Percentiles rank a stretch among this genome's conserved stretches.
These are phyloP conservation scores for Syzygium syzygioides DNA, from an alignment of 441 rosid genomes.

Conservation along the genomic window DNA sequence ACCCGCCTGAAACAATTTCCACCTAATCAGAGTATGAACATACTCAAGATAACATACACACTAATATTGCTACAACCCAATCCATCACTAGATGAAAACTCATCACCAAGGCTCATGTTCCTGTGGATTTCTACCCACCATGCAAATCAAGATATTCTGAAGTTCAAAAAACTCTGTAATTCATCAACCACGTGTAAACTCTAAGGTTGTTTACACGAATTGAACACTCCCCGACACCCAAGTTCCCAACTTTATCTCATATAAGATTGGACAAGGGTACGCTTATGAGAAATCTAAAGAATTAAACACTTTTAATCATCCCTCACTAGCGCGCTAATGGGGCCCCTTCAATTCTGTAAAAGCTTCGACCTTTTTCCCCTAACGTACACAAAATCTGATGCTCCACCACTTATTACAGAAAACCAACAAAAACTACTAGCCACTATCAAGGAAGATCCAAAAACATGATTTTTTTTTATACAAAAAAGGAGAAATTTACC, in stretches of 20 bases:
- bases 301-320: not conserved
- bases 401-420: not conserved
- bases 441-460: not conserved
- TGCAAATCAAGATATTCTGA: not conserved
- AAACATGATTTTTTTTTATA: too few relatives aligned
- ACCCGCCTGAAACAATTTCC: not conserved
- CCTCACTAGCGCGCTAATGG: not conserved
- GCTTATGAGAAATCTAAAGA: not conserved
- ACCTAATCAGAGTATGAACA: not conserved
- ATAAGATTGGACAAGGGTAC: not conserved
- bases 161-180: not conserved
- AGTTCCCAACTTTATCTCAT: not conserved
- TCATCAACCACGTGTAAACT: not conserved
- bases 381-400: not conserved
- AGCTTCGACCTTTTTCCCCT: not conserved
- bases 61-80: not conserved
- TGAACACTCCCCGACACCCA: not conserved
- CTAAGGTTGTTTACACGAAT: not conserved
- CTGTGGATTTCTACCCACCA: not conserved
- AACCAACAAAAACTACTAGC: not conserved
- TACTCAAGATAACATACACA: not conserved
- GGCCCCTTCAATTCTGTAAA: not conserved
- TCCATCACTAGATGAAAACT: not conserved
- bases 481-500: conserved; percentile 20
- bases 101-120: not conserved